Evolutionary conservation across 495 filamentous ascomycete genomes (phyloP), one percentile per base, ranked within the genome.

Genomic region (Hypoxylon cercidicola): DNA sequence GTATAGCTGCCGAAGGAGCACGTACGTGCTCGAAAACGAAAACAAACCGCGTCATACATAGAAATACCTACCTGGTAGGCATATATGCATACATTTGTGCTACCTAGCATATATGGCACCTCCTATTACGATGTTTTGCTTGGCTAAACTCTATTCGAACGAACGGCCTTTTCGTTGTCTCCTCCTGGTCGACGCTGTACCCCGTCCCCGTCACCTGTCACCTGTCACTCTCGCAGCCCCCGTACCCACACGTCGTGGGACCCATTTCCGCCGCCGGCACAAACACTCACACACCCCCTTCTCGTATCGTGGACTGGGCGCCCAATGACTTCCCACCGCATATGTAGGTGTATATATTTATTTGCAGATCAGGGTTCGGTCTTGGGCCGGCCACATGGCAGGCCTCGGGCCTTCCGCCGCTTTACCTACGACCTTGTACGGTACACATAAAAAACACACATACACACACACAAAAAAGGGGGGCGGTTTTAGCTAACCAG

Each of bases 91-190:
- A 41, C 12, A 30, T 19, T 28, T 20, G 30, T 43, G 25, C 55
- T 61, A 18, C 50, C 3, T 32, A 32, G 3, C 30, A 1, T 32
- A 32, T 32, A 32, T 7, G 9, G 7, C 30, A 32, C 10, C 30
- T 32, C 30, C 3, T 32, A 32, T 32, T 56, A 30, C 41, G 32
- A 20, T 45, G 54, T 49, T 48, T 49, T 48, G 57, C 64, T 66
- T 67, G 64, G 58, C 64, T 48, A 58, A 67, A 67, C 64, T 67
- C 58, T 67, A 67, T 67, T 67, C 64, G 58, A 67, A 67, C 64
- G 64, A 67, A 62, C 64, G 19, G 15, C 54, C 41, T 10, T 18
- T 21, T 39, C 10, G 30, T 10, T 32, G 1, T 32, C 30, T 2
- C 10, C 10, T 2, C 10, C 30, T 32, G 1, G 30, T 10, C 9